A percentile compares a stretch with the other conserved stretches of the same genome.
Evolutionary conservation across 495 filamentous ascomycete species (phyloP).

Genomic region (Xylaria acuta): DNA sequence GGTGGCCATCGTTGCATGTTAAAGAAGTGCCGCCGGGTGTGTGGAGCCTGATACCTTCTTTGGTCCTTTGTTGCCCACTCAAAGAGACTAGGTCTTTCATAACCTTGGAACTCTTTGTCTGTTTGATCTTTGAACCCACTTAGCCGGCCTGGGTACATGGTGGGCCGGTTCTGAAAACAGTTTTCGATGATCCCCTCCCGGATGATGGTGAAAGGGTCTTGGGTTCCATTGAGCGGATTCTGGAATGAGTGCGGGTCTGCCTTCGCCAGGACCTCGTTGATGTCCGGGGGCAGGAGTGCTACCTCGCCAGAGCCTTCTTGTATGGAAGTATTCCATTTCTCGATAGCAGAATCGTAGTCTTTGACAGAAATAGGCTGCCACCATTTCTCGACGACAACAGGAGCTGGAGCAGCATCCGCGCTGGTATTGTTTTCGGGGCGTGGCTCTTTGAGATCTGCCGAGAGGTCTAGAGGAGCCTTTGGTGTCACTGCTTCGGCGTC

Average conservation of each 20-base stretch:
- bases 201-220: conserved; percentile 21
- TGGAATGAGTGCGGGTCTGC: conserved; percentile 24
- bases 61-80: conserved; percentile 39
- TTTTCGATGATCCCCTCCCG: conserved; percentile 42
- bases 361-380: conserved; percentile 34
- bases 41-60: conserved; percentile 37
- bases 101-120: conserved; percentile 26
- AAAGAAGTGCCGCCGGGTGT: conserved; percentile 33
- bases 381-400: conserved; percentile 7
- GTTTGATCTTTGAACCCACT: conserved; percentile 29
- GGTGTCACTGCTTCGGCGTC: neutral
- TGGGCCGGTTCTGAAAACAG: conserved; percentile 39
- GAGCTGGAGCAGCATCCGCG: neutral
- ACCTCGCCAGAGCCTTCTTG: conserved; percentile 31
- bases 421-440: conserved; percentile 9
- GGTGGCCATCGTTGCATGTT: conserved; percentile 40
- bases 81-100: conserved; percentile 38
- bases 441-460: conserved; percentile 22
- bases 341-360: conserved; percentile 17
- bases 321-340: conserved; percentile 31
- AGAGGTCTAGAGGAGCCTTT: conserved; percentile 18
- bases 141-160: conserved; percentile 35
- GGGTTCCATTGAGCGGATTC: conserved; percentile 3
- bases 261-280: conserved; percentile 30
- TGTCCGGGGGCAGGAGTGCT: conserved; percentile 27